Evolutionary conservation across 371 early-diverging fungal species (phyloP).

Genomic region (Lichtheimia ornata): DNA sequence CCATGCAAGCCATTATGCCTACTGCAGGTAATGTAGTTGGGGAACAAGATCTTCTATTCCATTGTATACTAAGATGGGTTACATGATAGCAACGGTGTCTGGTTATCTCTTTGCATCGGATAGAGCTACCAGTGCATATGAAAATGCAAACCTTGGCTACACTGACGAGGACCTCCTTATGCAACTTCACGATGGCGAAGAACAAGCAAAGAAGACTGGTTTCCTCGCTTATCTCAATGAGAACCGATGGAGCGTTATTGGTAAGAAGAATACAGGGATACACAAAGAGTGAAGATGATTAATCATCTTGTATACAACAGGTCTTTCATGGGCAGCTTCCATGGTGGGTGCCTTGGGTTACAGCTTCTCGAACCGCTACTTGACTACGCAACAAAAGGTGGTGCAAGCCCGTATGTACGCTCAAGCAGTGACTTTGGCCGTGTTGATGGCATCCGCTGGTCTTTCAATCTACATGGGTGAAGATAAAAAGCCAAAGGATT

Average conservation of each 20-base stretch:
- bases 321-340: constrained; percentile 69
- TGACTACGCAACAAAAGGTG: constrained; percentile 71
- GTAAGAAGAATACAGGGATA: constrained; percentile 23
- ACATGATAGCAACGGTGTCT: constrained; percentile 35
- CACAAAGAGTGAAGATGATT: not conserved
- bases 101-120: constrained; percentile 51
- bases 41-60: not conserved
- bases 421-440: constrained; percentile 51
- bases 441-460: constrained; percentile 54
- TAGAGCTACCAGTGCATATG: constrained; percentile 36
- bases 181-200: not conserved
- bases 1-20: constrained; percentile 41
- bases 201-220: not conserved
- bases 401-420: constrained; percentile 81
- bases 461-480: constrained; percentile 43
- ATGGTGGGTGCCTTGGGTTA: constrained; percentile 68
- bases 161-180: constrained; percentile 40
- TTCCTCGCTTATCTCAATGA: constrained; percentile 42
- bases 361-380: constrained; percentile 67
- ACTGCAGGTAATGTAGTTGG: constrained; percentile 29
- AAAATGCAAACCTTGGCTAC: constrained; percentile 44
- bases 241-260: constrained; percentile 56
- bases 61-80: not conserved
- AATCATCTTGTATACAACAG: constrained; percentile 24
- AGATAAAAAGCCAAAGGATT: constrained; percentile 34